Base-by-base conservation (phyloP, 192 early-diverging fungal species). In the Mortierella antarctica region DNA sequence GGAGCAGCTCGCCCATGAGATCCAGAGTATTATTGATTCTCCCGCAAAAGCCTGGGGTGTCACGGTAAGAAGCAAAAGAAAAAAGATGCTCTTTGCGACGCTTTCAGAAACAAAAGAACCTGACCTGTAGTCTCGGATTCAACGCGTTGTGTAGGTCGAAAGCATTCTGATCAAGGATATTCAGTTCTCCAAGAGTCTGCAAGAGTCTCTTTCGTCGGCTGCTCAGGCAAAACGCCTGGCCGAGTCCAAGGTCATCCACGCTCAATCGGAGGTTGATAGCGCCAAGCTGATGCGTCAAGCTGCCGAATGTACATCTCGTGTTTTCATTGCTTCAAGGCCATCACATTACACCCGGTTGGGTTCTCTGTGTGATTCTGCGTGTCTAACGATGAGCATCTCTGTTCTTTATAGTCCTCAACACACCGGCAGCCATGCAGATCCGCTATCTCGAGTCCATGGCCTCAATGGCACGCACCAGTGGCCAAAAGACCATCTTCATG, bases 261-360 rank as follows among this genome's bases (percentile, higher is more conserved):
- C 96, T 0, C 70, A 90, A 70, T 95, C 96, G 4, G 93, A 94
- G 59, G 95, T 96, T 9, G 93, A 96, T 52, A 85, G 92, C 39
- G 95, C 96, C 6, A 96, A 94, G 68, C 80, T 98, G 23, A 96
- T 97, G 95, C 89, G 95, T 41, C 91, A 98, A 73, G 95, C 96
- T 40, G 91, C 96, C 0, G 95, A 97, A 70, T 93, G 76, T 79
- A 65, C 56, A 68, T 65, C 62, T 39, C 51, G n/a, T 18, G 5
- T 54, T 40, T 47, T 57, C 12, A 15, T 67, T 66, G 20, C 31
- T 9, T 11, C n/a, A 12, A 21, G 23, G 23, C 31, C 31, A 31
- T 31, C 31, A 31, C 31, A 31, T 31, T 18, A 62, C 0, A 15
- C 15, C 41, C 6, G 41, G 31, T 31, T 31, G 31, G 31, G 1